A percentile compares a stretch with the other conserved stretches of the same genome.
These are phyloP conservation scores for Hebeloma cylindrosporum DNA, from an alignment of 768 basidiomycete species.

Conservation along the genomic window DNA sequence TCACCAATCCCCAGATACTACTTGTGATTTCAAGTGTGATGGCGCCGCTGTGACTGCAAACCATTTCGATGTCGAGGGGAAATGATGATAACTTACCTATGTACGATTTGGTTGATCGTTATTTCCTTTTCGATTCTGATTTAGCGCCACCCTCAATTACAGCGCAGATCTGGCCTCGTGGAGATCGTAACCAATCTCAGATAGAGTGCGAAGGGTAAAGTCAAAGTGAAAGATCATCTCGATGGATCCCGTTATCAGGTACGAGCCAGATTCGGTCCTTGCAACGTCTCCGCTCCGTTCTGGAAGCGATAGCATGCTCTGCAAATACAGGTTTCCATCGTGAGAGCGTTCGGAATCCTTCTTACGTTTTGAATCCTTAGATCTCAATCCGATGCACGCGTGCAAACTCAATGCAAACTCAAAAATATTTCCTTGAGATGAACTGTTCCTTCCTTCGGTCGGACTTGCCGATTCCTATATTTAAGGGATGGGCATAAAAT, in stretches of 20 bases:
- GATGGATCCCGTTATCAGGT: slow-evolving; percentile 34
- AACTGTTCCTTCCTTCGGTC: slow-evolving; percentile 37
- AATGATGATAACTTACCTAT: slow-evolving; percentile 5
- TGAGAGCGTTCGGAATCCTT: slow-evolving; percentile 35
- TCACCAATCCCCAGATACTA: slow-evolving; percentile 9
- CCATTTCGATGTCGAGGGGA: slow-evolving; percentile 10
- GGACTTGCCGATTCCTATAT: slow-evolving; percentile 33
- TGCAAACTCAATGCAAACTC: slow-evolving; percentile 63
- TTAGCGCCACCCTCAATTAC: slow-evolving; percentile 33
- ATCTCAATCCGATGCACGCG: slow-evolving; percentile 43
- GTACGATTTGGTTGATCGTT: slow-evolving; percentile 9
- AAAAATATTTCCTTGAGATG: slow-evolving; percentile 46
- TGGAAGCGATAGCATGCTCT: slow-evolving; percentile 38
- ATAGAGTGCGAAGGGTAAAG: slow-evolving; percentile 38
- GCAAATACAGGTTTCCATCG: slow-evolving; percentile 32
- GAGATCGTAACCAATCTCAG: slow-evolving; percentile 38
- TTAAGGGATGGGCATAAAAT: slow-evolving; percentile 27
- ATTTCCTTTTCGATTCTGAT: slow-evolving; percentile 15
- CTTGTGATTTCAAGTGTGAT: too few relatives aligned
- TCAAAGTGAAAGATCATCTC: slow-evolving; percentile 38
- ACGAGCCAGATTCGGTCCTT: slow-evolving; percentile 33
- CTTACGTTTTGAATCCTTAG: slow-evolving; percentile 43
- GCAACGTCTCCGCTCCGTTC: slow-evolving; percentile 40
- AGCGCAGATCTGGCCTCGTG: slow-evolving; percentile 30
- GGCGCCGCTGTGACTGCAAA: slow-evolving; percentile 6